Evolutionary conservation across 441 rosid species (phyloP), one percentile per base, ranked within the genome.

Genomic region (Kokia cookei): DNA sequence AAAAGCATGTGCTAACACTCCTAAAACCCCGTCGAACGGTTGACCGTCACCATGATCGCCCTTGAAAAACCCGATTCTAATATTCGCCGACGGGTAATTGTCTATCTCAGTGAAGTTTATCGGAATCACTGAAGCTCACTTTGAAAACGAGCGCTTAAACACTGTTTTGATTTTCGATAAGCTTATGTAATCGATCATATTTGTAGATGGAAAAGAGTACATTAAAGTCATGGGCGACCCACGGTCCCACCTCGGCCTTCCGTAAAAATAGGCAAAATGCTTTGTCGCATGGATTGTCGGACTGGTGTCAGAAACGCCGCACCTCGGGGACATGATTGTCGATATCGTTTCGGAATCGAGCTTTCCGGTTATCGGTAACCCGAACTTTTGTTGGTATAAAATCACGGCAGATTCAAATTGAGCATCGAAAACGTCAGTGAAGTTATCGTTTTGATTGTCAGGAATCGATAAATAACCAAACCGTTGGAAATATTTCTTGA

Each of bases 1-100:
- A 77, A 92, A 94, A 1, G 97, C 92, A 76, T 94, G 98, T 3
- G 85, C 97, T 67, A 92, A 77, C 8, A 93, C 90, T 35, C 97
- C 94, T 3, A 91, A 78, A 5, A 87, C 95, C 42, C 97, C 97
- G 69, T 94, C 97, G 32, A 94, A 94, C 76, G 97, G 88, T 48
- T 87, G 69, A 0, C 97, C 94, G 63, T 94, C 98, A 3, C 97
- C 97, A 74, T 92, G 98, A 55, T 86, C 89, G 0, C 89, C 84
- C 0, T 40, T 17, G 72, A 82, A 88, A 66, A 91, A 94, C 37
- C 92, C 97, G 54, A 94, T 91, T 51, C 65, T 80, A 13, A 94
- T 81, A 63, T 92, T 87, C 1, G 98, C 94, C 4, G 77, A 5
- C 2, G 64, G 0, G 73, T 83, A 81, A 9, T 86, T 85, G 0